Evolutionary conservation across 768 basidiomycete species (phyloP), one percentile per base, ranked within the genome.

Genomic region (Lactarius pseudohatsudake): DNA sequence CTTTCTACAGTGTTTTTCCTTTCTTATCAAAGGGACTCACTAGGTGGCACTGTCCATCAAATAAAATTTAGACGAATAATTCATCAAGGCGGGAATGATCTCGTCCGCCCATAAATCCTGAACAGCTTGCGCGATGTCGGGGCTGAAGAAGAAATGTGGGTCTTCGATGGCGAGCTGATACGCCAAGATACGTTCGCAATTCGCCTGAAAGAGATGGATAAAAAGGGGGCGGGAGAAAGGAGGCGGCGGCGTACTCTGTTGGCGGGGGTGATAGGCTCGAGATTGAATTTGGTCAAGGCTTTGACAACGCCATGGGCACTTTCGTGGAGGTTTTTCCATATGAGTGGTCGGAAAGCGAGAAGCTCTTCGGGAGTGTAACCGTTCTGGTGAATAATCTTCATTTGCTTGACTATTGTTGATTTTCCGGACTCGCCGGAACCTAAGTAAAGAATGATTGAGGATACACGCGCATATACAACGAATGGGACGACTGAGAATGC

Each of bases 351-450:
- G 79, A 86, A 96, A 3, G 85, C 82, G 66, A 88, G 81, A 32
- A 94, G 85, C 75, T 97, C 94, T 0, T 89, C 84, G 9, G 78
- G 77, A 2, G 88, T 85, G 78, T 94, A 98, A 15, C 96, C 96
- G 68, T 89, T 87, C 76, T 96, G 92, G 76, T 98, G 92, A 58
- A 98, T 95, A 65, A 98, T 96, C 82, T 96, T 97, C 95, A 98
- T 97, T 77, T 98, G 96, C 75, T 98, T 98, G 41, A 97, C 94
- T 70, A 98, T 94, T 0, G 96, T 98, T 4, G 87, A 89, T 79
- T 98, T 98, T 7, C 96, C 96, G 0, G 91, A 92, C 80, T 96
- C 94, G 72, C 96, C 94, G 16, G 94, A 95, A 63, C 96, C 95
- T 96, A 71, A 22, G 18, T 40, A 38, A 47, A 16, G n/a, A 16